Conservation (phyloP, 2,329 filamentous ascomycete genomes). For the Xylariaceae sp. region DNA sequence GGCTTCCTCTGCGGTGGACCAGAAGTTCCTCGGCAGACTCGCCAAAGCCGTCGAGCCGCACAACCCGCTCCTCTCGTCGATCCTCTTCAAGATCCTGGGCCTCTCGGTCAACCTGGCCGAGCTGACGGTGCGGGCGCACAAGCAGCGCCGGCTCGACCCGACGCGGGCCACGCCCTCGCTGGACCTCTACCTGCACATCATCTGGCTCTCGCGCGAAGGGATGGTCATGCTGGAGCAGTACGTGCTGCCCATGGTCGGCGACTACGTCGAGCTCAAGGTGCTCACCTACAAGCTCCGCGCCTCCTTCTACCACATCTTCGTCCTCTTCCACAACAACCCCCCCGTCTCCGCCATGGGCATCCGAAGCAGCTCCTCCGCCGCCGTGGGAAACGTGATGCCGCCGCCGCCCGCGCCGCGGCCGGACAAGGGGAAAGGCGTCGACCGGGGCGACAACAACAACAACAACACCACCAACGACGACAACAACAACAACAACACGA, state of each 20-base stretch:
- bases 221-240: slow-evolving; percentile 81
- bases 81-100: slow-evolving; percentile 85
- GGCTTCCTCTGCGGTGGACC: slow-evolving; percentile 95
- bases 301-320: slow-evolving; percentile 94
- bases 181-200: slow-evolving; percentile 77
- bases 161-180: slow-evolving; percentile 72
- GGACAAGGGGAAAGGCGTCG: slow-evolving; percentile 2
- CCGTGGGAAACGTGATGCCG: slow-evolving; percentile 21
- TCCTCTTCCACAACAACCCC: slow-evolving; percentile 89
- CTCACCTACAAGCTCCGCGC: slow-evolving; percentile 86
- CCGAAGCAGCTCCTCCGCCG: slow-evolving; percentile 37
- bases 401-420: slow-evolving; percentile 1
- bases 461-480: slow-evolving; percentile 14
- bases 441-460: slow-evolving; percentile 7
- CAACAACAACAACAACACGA: slow-evolving; percentile 46
- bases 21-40: slow-evolving; percentile 89
- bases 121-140: slow-evolving; percentile 75
- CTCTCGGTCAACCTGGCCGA: slow-evolving; percentile 82
- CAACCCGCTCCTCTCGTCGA: slow-evolving; percentile 71
- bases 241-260: slow-evolving; percentile 75
- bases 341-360: slow-evolving; percentile 57
- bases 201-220: slow-evolving; percentile 92
- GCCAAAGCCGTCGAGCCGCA: slow-evolving; percentile 71
- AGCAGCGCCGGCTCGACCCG: slow-evolving; percentile 72
- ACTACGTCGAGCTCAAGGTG: slow-evolving; percentile 77